phyloP scores from a whole-genome alignment of 2,329 filamentous ascomycete genomes.

The Pseudogymnoascus sp. region DNA sequence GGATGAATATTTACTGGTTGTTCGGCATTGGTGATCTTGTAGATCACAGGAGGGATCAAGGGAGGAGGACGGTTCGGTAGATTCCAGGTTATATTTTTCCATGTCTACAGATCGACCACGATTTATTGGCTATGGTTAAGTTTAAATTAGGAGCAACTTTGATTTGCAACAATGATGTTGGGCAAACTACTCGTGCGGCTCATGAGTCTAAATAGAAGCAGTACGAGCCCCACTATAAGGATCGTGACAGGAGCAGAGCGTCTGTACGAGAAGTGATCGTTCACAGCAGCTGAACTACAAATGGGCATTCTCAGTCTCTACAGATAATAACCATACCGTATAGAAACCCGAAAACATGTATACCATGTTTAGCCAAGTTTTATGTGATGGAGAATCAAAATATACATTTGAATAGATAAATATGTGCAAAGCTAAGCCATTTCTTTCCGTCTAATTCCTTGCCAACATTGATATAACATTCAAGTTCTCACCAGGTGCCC shows the following conservation, averaged over 20 bases:
- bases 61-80: background rate
- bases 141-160: background rate
- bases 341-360: background rate
- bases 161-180: background rate
- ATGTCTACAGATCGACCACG: background rate
- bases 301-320: background rate
- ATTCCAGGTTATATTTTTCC: background rate
- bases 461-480: background rate
- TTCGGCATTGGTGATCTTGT: constrained; percentile 55
- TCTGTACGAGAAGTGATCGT: background rate
- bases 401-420: constrained; percentile 3
- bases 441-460: too few relatives aligned
- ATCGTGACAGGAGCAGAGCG: background rate
- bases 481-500: background rate
- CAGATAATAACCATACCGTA: background rate
- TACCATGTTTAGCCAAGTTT: background rate
- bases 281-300: background rate
- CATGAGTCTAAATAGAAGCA: background rate
- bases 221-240: background rate
- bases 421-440: background rate
- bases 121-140: background rate
- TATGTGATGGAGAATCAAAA: background rate
- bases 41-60: constrained; percentile 2
- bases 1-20: constrained; percentile 58
- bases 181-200: background rate